Conservation (phyloP, 1,284 basidiomycete species). For the Marasmius sp. region DNA sequence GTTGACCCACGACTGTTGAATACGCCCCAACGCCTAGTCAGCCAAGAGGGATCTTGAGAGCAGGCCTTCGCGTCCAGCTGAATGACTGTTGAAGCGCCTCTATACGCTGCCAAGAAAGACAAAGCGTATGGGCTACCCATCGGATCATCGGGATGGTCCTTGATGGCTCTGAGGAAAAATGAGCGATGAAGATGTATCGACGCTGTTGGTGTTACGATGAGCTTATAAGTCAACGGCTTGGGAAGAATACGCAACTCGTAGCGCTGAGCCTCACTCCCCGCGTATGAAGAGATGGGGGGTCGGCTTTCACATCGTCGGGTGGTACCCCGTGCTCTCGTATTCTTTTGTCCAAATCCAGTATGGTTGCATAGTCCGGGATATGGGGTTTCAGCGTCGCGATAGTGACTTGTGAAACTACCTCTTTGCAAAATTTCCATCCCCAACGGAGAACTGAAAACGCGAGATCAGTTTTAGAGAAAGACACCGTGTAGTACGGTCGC, state of each 20-base stretch:
- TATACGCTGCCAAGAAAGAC: constrained; percentile 48
- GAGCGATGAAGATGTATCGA: constrained; percentile 47
- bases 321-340: constrained; percentile 13
- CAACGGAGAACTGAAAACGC: neutral
- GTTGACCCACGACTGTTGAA: constrained; percentile 7
- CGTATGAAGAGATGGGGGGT: neutral
- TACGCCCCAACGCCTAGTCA: constrained; percentile 3
- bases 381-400: constrained; percentile 7
- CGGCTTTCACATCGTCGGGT: neutral
- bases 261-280: neutral
- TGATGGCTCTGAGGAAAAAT: constrained; percentile 49
- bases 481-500: neutral
- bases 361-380: constrained; percentile 12
- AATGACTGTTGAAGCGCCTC: constrained; percentile 39
- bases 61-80: constrained; percentile 17
- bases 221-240: constrained; percentile 37
- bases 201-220: constrained; percentile 32
- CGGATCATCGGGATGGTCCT: constrained; percentile 36
- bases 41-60: neutral
- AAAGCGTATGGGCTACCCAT: constrained; percentile 39
- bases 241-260: neutral
- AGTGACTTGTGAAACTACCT: constrained; percentile 12
- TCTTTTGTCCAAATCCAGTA: constrained; percentile 15
- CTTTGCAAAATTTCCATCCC: constrained; percentile 2
- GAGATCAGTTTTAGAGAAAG: neutral